Conservation (phyloP, 768 basidiomycete genomes). For the Glaciozyma martinii region DNA sequence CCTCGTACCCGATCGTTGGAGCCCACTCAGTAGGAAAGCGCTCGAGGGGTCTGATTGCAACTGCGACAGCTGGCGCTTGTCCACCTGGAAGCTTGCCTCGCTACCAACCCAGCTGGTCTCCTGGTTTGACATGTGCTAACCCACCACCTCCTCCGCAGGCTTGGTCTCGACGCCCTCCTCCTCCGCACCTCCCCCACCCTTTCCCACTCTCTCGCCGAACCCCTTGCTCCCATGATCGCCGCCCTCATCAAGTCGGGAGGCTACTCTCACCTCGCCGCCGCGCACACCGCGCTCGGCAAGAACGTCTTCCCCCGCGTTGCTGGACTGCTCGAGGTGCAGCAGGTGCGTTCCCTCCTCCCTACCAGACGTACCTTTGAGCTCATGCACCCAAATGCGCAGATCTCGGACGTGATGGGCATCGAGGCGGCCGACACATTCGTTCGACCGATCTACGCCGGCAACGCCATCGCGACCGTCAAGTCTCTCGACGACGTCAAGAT, state of each 20-base stretch:
- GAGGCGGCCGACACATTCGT: slow-evolving; percentile 67
- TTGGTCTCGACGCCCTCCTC: slow-evolving; percentile 51
- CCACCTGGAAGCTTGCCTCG: background rate
- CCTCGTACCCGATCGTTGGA: too few relatives aligned
- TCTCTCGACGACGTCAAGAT: slow-evolving; percentile 76
- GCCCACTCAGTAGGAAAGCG: too few relatives aligned
- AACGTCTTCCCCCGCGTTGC: slow-evolving; percentile 87
- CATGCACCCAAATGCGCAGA: slow-evolving; percentile 31
- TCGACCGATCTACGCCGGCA: slow-evolving; percentile 94
- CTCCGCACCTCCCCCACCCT: slow-evolving; percentile 65
- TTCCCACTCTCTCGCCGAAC: slow-evolving; percentile 61
- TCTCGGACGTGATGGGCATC: slow-evolving; percentile 81
- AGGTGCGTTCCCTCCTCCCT: slow-evolving; percentile 36
- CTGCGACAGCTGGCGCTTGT: too few relatives aligned
- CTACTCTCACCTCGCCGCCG: slow-evolving; percentile 85
- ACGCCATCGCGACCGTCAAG: slow-evolving; percentile 86
- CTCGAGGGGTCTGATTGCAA: too few relatives aligned
- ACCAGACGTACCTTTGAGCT: background rate
- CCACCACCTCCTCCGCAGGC: slow-evolving; percentile 13
- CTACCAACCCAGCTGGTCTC: background rate
- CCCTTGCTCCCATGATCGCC: slow-evolving; percentile 71
- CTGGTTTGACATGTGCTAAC: background rate
- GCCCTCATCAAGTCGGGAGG: slow-evolving; percentile 46
- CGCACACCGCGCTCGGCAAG: slow-evolving; percentile 86
- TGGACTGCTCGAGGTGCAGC: slow-evolving; percentile 76